A percentile compares a stretch with the other conserved stretches of the same genome.
phyloP scores from a whole-genome alignment of 768 basidiomycete species.

The Krasilnikovozyma curviuscula region DNA sequence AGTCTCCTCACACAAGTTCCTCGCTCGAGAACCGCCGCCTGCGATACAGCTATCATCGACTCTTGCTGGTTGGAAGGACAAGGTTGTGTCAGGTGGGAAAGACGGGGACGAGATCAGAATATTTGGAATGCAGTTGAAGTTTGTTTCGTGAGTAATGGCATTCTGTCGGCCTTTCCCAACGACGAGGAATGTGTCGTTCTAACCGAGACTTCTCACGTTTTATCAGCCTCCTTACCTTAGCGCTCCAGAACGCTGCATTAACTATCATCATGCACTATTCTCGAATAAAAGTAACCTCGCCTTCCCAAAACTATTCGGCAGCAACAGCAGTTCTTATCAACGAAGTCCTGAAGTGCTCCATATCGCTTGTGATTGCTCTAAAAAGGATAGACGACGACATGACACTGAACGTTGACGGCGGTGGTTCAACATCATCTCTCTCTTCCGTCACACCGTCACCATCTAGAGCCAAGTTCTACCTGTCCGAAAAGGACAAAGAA shows the following conservation, averaged over 20 bases:
- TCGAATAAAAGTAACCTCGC: slow-evolving; percentile 50
- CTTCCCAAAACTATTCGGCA: slow-evolving; percentile 67
- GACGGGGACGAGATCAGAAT: slow-evolving; percentile 4
- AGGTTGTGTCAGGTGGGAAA: background rate
- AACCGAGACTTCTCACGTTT: background rate
- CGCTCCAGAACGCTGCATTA: slow-evolving; percentile 67
- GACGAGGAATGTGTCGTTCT: background rate
- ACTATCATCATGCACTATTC: slow-evolving; percentile 96
- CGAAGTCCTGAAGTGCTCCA: slow-evolving; percentile 77
- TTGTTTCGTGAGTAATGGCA: slow-evolving; percentile 24
- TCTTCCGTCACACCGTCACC: background rate
- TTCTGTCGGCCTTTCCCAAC: background rate
- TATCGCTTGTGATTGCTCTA: slow-evolving; percentile 66
- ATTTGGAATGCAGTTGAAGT: slow-evolving; percentile 24
- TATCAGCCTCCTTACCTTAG: slow-evolving; percentile 33
- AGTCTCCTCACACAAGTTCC: too few relatives aligned
- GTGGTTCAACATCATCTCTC: background rate
- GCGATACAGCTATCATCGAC: too few relatives aligned
- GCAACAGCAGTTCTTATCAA: slow-evolving; percentile 83
- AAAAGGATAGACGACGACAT: slow-evolving; percentile 36
- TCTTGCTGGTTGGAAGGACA: too few relatives aligned
- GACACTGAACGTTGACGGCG: background rate
- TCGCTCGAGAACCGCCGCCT: too few relatives aligned
- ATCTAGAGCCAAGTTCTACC: background rate
- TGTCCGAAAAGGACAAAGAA: slow-evolving; percentile 2